phyloP scores from a whole-genome alignment of 805 yeast genomes.

The Starmerella sirachaensis region DNA sequence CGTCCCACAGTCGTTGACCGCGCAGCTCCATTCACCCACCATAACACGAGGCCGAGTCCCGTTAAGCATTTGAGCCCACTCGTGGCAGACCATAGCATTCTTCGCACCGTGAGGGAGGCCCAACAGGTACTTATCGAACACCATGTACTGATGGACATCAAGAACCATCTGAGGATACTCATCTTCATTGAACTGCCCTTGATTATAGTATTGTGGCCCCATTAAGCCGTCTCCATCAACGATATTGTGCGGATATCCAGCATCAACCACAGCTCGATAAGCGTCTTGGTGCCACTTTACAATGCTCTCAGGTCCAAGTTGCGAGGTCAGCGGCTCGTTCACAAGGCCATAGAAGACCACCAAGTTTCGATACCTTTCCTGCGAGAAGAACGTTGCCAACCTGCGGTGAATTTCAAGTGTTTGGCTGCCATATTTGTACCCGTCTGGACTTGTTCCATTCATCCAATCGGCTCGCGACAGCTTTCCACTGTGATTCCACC shows the following conservation, averaged over 20 bases:
- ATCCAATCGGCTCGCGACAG: slow-evolving; percentile 36
- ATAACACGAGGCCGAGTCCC: slow-evolving; percentile 49
- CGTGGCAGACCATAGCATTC: slow-evolving; percentile 30
- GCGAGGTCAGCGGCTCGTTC: slow-evolving; percentile 52
- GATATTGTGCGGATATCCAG: slow-evolving; percentile 37
- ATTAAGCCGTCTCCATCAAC: slow-evolving; percentile 72
- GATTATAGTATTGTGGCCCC: slow-evolving; percentile 44
- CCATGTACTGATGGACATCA: slow-evolving; percentile 83
- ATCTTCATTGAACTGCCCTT: slow-evolving; percentile 36
- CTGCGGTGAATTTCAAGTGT: slow-evolving; percentile 44
- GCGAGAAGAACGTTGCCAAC: slow-evolving; percentile 53
- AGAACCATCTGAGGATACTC: slow-evolving; percentile 52
- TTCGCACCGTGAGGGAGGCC: slow-evolving; percentile 26
- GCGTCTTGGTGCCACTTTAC: slow-evolving; percentile 45
- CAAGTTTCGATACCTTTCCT: slow-evolving; percentile 47
- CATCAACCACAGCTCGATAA: slow-evolving; percentile 44
- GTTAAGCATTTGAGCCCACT: slow-evolving; percentile 43
- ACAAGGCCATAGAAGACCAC: slow-evolving; percentile 69
- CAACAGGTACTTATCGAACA: slow-evolving; percentile 35
- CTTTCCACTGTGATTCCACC: slow-evolving; percentile 37
- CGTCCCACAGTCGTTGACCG: slow-evolving; percentile 71
- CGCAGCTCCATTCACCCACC: slow-evolving; percentile 77
- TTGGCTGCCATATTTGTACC: slow-evolving; percentile 30
- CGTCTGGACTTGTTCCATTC: slow-evolving; percentile 33
- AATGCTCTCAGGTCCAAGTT: slow-evolving; percentile 47